Evolutionary conservation across 805 yeast species (phyloP).

Genomic region (Yueomyces sp.): DNA sequence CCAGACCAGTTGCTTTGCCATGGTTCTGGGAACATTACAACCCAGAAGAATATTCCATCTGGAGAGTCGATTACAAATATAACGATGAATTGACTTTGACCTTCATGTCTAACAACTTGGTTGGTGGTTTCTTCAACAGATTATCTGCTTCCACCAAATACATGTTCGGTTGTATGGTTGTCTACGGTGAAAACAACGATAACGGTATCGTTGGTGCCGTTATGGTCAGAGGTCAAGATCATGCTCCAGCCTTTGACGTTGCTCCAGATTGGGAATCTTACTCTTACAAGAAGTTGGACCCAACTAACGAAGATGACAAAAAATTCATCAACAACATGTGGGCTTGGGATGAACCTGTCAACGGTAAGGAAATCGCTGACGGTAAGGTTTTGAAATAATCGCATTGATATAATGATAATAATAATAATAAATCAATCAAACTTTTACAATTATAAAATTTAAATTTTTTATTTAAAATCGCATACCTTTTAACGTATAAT

Average conservation of each 20-base stretch:
- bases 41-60: slow-evolving; percentile 85
- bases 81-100: slow-evolving; percentile 94
- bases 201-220: slow-evolving; percentile 94
- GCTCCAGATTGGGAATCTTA: slow-evolving; percentile 99
- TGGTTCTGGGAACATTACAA: slow-evolving; percentile 97
- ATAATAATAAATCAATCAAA: no score
- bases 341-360: slow-evolving; percentile 97
- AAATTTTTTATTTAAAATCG: no score
- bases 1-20: slow-evolving; percentile 85
- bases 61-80: slow-evolving; percentile 93
- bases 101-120: slow-evolving; percentile 94
- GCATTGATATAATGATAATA: not conserved
- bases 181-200: slow-evolving; percentile 96
- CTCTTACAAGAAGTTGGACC: slow-evolving; percentile 69
- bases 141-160: slow-evolving; percentile 81
- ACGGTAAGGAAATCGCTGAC: slow-evolving; percentile 78
- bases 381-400: slow-evolving; percentile 90
- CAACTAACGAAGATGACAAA: slow-evolving; percentile 60
- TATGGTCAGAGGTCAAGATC: slow-evolving; percentile 89
- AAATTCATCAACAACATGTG: slow-evolving; percentile 80
- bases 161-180: slow-evolving; percentile 86
- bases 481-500: no score
- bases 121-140: slow-evolving; percentile 98
- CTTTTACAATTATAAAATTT: no score
- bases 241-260: slow-evolving; percentile 83